A percentile compares a stretch with the other conserved stretches of the same genome.
Evolutionary conservation across 768 basidiomycete genomes (phyloP).

Genomic region (Tricholoma terreum): DNA sequence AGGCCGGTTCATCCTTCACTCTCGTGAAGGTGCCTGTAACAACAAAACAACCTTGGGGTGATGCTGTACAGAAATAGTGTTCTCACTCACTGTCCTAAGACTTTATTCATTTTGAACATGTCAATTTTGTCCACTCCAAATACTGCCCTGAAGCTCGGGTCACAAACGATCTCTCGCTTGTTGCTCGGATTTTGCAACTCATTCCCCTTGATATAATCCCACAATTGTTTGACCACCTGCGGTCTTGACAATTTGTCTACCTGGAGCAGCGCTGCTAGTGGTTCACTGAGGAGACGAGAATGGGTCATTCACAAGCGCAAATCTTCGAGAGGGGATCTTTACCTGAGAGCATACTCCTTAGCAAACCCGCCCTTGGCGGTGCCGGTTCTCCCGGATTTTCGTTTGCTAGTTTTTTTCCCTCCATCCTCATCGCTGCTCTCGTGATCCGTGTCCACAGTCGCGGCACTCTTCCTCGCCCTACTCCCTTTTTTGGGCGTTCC

Average conservation of each 20-base stretch:
- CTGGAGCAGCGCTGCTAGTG: conserved; percentile 68
- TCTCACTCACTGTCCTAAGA: conserved; percentile 64
- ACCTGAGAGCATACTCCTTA: conserved; percentile 78
- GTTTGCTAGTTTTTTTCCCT: conserved; percentile 32
- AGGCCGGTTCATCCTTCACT: conserved; percentile 18
- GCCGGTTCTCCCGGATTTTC: conserved; percentile 41
- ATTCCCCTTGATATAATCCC: conserved; percentile 83
- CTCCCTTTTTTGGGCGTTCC: conserved; percentile 40
- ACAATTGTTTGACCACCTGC: conserved; percentile 86
- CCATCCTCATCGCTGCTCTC: conserved; percentile 40
- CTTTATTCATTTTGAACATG: conserved; percentile 97
- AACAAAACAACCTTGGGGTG: neutral
- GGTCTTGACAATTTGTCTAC: conserved; percentile 74
- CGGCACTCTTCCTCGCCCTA: conserved; percentile 53
- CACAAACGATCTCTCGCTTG: conserved; percentile 83
- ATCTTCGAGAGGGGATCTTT: conserved; percentile 11
- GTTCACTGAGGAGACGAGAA: conserved; percentile 46
- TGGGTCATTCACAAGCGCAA: neutral
- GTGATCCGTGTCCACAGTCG: conserved; percentile 51
- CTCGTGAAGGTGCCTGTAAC: conserved; percentile 36
- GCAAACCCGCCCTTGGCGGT: conserved; percentile 70
- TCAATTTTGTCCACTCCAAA: conserved; percentile 81
- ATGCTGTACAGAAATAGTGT: neutral
- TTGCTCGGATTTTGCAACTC: conserved; percentile 83
- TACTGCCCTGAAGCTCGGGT: conserved; percentile 64